These are phyloP conservation scores for Blechomonas ayalai DNA, from an alignment of 208 protist genomes.

Conservation along the genomic window DNA sequence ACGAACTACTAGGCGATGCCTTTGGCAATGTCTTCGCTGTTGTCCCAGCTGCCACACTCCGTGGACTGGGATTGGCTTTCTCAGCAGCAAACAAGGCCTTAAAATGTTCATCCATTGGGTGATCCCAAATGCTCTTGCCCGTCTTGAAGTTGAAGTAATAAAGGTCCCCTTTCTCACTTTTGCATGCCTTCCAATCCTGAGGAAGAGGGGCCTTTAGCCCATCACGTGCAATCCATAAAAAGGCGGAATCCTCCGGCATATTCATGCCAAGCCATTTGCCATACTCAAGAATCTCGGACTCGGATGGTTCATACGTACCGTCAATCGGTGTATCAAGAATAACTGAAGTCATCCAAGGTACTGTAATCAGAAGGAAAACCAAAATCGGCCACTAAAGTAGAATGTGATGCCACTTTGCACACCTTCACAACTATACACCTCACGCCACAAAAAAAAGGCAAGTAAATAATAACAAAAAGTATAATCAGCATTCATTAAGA, in stretches of 20 bases:
- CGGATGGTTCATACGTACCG: slow-evolving; percentile 89
- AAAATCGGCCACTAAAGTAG: too few species aligned
- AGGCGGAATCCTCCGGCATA: slow-evolving; percentile 74
- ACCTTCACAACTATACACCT: too few species aligned
- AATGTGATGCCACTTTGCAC: too few species aligned
- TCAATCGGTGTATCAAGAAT: slow-evolving; percentile 77
- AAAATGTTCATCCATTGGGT: slow-evolving; percentile 94
- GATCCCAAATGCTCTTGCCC: slow-evolving; percentile 92
- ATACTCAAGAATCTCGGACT: slow-evolving; percentile 89
- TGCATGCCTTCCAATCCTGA: slow-evolving; percentile 92
- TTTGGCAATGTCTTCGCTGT: not conserved
- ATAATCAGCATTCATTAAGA: too few species aligned
- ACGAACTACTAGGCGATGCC: too few species aligned
- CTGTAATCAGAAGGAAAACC: too few species aligned
- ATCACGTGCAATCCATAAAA: slow-evolving; percentile 93
- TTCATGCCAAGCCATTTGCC: slow-evolving; percentile 95
- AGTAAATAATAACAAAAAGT: too few species aligned
- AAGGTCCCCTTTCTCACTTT: slow-evolving; percentile 87
- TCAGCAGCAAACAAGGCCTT: slow-evolving; percentile 60
- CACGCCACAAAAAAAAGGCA: too few species aligned
- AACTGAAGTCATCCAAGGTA: slow-evolving; percentile 51
- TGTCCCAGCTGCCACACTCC: slow-evolving; percentile 24
- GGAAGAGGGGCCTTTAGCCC: slow-evolving; percentile 92
- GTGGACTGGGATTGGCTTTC: slow-evolving; percentile 26
- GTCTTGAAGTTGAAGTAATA: slow-evolving; percentile 96